A percentile compares a stretch with the other conserved stretches of the same genome.
Evolutionary conservation across 1,284 basidiomycete genomes (phyloP).

Genomic region (Pyrrhoderma lamaoense): DNA sequence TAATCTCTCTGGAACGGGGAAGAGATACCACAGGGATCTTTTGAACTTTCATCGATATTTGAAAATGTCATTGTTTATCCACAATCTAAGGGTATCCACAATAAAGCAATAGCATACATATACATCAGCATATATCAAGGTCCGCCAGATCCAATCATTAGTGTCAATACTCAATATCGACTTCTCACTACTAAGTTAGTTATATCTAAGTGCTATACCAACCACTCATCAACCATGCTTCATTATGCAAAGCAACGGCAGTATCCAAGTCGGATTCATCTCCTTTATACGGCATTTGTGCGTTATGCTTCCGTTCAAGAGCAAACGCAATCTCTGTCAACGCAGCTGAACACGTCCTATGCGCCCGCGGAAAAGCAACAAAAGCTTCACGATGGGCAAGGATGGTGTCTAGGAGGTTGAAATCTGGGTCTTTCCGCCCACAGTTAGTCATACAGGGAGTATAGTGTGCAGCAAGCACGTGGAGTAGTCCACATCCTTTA

Average conservation of each 20-base stretch:
- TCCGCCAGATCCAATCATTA: no score
- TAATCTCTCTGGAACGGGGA: no score
- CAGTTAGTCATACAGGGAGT: constrained; percentile 3
- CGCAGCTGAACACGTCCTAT: constrained; percentile 11
- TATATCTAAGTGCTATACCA: constrained; percentile 16
- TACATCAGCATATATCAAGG: no score
- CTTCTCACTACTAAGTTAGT: not conserved
- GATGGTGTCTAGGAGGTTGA: constrained; percentile 18
- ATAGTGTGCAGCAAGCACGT: constrained; percentile 11
- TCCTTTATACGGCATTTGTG: not conserved
- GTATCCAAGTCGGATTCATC: constrained; percentile 15
- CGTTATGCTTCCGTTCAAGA: constrained; percentile 10
- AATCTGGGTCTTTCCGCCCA: constrained; percentile 8
- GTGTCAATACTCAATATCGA: not conserved
- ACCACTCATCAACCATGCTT: constrained; percentile 19
- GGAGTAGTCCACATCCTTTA: constrained; percentile 13
- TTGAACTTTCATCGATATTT: no score
- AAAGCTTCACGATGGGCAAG: constrained; percentile 17
- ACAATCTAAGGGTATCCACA: no score
- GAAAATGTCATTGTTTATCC: no score
- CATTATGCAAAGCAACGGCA: constrained; percentile 17
- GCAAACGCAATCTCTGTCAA: constrained; percentile 16
- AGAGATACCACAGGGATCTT: no score
- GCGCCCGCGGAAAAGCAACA: constrained; percentile 14
- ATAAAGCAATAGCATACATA: no score